Evolutionary conservation across 768 basidiomycete species (phyloP).

Genomic region (Russula abietina): DNA sequence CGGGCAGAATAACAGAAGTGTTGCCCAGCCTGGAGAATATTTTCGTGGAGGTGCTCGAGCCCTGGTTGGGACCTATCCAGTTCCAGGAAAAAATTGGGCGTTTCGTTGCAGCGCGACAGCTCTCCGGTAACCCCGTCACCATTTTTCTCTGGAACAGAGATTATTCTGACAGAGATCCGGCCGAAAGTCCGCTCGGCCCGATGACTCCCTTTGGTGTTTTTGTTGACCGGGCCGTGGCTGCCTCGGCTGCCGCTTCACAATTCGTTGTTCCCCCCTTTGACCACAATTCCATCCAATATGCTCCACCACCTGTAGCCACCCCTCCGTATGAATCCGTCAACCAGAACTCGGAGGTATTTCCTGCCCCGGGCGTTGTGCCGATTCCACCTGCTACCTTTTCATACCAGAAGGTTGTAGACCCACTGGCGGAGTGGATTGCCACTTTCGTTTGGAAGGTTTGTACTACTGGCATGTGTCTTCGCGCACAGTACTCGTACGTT

Average conservation of each 20-base stretch:
- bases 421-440: conserved; percentile 74
- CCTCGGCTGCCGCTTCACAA: too few relatives aligned
- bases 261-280: conserved; percentile 11
- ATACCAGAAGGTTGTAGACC: conserved; percentile 71
- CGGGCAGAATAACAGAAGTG: too few relatives aligned
- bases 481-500: conserved; percentile 53
- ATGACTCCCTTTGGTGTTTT: conserved; percentile 73
- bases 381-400: conserved; percentile 46
- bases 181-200: conserved; percentile 67
- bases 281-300: conserved; percentile 26
- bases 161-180: conserved; percentile 45
- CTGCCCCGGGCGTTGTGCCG: conserved; percentile 39
- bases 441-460: conserved; percentile 79
- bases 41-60: too few relatives aligned
- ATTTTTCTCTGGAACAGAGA: too few relatives aligned
- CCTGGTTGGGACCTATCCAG: too few relatives aligned
- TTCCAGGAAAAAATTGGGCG: too few relatives aligned
- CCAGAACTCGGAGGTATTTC: conserved; percentile 32
- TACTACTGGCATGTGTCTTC: conserved; percentile 61
- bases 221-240: conserved; percentile 63
- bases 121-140: too few relatives aligned
- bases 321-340: conserved; percentile 26
- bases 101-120: too few relatives aligned
- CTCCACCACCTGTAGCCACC: conserved; percentile 24
- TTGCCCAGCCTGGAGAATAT: too few relatives aligned